Evolutionary conservation across 2,329 filamentous ascomycete genomes (phyloP), one percentile per base, ranked within the genome.

Genomic region (Colletotrichum orchidophilum): DNA sequence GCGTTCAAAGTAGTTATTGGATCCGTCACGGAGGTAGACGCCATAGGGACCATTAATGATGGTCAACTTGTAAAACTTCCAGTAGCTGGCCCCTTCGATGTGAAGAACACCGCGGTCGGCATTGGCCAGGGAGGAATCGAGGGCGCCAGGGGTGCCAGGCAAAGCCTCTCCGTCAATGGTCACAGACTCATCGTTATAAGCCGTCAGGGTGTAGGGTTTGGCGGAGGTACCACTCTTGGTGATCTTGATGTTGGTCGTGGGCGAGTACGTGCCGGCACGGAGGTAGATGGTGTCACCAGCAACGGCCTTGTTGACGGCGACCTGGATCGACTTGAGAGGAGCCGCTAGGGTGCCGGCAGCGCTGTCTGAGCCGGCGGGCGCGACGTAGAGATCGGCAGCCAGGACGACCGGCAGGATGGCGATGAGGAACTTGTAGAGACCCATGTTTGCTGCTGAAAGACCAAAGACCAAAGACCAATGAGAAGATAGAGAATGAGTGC

Each of bases 171-270:
- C 85, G 73, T 87, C 82, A 18, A 87, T 79, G 64, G 84, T 79
- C 2, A 85, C 84, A 52, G 80, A 80, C 72, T 87, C 85, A 6
- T 74, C 75, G 12, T 79, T 75, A 68, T 86, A 87, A 0, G 84
- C 78, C 15, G 79, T 77, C 33, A 87, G 75, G 0, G 82, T 84
- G 58, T 83, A 83, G 1, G 83, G 84, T 2, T 79, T 76, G 0
- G 79, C 77, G 15, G 77, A 73, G 1, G 80, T 84, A 29, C 85
- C 85, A 39, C 80, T 82, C 66, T 83, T 83, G 53, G 77, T 82
- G 75, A 87, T 80, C 73, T 86, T 83, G 55, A 87, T 84, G 75
- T 87, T 87, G 42, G 80, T 81, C 0, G 82, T 82, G 0, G 81
- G 83, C 50, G 79, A 76, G 77, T 87, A 87, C 35, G 72, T 65